phyloP scores from a whole-genome alignment of 2,329 filamentous ascomycete genomes.

The Penicillium sp. region DNA sequence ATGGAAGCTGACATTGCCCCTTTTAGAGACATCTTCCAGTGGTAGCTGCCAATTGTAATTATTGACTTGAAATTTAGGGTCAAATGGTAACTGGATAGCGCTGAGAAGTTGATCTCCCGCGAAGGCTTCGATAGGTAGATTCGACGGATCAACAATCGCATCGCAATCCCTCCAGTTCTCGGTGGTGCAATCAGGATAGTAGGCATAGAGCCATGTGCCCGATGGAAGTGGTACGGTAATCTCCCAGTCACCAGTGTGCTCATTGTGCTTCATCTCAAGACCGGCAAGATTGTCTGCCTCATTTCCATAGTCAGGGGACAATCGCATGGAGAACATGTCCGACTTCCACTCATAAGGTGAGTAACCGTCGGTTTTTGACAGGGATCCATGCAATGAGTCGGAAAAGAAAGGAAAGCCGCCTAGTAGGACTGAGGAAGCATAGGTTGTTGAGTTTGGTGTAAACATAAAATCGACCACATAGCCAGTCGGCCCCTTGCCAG shows the following conservation, averaged over 20 bases:
- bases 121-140: not conserved
- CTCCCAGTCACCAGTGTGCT: not conserved
- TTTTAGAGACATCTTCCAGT: not conserved
- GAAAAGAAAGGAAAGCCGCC: not conserved
- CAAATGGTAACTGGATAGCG: not conserved
- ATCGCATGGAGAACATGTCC: not conserved
- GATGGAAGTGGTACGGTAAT: not conserved
- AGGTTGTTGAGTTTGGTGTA: not conserved
- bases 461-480: not conserved
- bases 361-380: not conserved
- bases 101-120: not conserved
- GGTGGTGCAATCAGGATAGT: not conserved
- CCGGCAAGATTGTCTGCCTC: not conserved
- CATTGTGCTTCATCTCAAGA: not conserved
- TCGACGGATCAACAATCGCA: not conserved
- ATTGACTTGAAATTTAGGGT: not conserved
- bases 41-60: not conserved
- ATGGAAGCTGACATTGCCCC: not conserved
- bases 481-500: not conserved
- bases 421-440: not conserved
- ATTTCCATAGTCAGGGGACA: not conserved
- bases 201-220: not conserved
- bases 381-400: not conserved
- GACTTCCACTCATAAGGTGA: not conserved
- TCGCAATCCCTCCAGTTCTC: not conserved